Evolutionary conservation across 345 rosid species (phyloP), one percentile per base, ranked within the genome.

Genomic region (Gossypium sturtianum): DNA sequence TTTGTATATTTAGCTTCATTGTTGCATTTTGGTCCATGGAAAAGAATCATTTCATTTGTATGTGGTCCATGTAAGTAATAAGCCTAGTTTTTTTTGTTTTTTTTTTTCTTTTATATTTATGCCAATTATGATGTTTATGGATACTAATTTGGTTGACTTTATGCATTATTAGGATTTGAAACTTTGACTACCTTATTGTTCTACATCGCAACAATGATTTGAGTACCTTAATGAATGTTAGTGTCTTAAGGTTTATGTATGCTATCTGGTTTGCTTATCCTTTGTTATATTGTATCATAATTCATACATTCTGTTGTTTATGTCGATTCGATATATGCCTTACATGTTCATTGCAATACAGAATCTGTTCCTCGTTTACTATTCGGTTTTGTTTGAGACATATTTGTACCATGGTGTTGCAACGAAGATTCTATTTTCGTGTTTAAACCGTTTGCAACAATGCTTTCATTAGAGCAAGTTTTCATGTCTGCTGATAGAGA

Each of bases 51-150:
- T 43, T 41, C 65, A 71, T 3, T 58, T 69, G 20, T 58, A 43
- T 58, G 66, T 58, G 75, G 59, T 73, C 76, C 68, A 48, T 47
- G 70, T 48, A 49, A 62, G 44, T 73, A 12, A 48, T 19, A 61
- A 61, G 27, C 68, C 59, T 60, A 41, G 29, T 3, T n/a, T 2
- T 27, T 54, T 53, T 34, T 58, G 22, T 13, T 16, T 17, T 47
- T 48, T 48, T 58, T 22, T 13, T 16, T 48, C 11, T 11, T 47
- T 29, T 59, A 62, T 29, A n/a, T 73, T 13, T 27, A 25, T 73
- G 25, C 69, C 56, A 3, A 67, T 8, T 51, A 2, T 9, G 58
- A 68, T 41, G 15, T 27, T 12, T 59, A 59, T 9, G 57, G 64
- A 59, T 59, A 5, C 38, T 59, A 59, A 59, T 59, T 16, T 27